Evolutionary conservation across 2,329 filamentous ascomycete genomes (phyloP), one percentile per base, ranked within the genome.

Genomic region (Cercospora berteroae): DNA sequence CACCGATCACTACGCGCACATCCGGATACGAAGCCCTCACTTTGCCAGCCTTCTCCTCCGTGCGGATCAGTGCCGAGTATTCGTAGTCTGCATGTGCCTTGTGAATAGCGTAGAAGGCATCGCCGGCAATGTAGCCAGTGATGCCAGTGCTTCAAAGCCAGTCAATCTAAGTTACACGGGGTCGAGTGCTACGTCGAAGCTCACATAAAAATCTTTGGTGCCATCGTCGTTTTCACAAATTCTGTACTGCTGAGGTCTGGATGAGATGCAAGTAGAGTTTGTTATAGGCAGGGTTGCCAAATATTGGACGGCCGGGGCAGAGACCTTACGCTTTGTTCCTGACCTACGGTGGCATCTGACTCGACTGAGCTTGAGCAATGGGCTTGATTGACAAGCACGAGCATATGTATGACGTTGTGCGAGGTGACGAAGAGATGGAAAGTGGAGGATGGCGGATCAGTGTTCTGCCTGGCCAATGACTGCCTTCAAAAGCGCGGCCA

Each of bases 1-100:
- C 79, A 18, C 86, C 86, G 62, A 86, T 81, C 1, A 87, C 83
- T 13, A 86, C 78, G 6, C 80, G 79, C 52, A 84, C 75, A 48
- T 79, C 75, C 8, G 80, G 77, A 23, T 71, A 72, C 5, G 64
- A 56, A 10, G 68, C 58, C 25, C 69, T 73, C 13, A 85, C 78
- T 63, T 76, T 75, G 33, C 80, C 80, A 16, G 81, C 84, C 73
- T 82, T 84, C 59, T 83, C 82, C 65, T 81, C 79, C 65, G 82
- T 81, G n/a, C 84, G 80, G 13, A 85, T 82, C 0, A 86, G 74
- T 5, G 79, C 81, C 1, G 82, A 81, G 69, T 83, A 82, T 48
- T 83, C 78, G 52, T 81, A 83, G 36, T 86, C 83, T 2, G 84
- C 83, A 63, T 84, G 82, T 16, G 81, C 78, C 56, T 81, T 75